Evolutionary conservation across 768 basidiomycete species (phyloP).

Genomic region (Chalciporus sphaerocephalus): DNA sequence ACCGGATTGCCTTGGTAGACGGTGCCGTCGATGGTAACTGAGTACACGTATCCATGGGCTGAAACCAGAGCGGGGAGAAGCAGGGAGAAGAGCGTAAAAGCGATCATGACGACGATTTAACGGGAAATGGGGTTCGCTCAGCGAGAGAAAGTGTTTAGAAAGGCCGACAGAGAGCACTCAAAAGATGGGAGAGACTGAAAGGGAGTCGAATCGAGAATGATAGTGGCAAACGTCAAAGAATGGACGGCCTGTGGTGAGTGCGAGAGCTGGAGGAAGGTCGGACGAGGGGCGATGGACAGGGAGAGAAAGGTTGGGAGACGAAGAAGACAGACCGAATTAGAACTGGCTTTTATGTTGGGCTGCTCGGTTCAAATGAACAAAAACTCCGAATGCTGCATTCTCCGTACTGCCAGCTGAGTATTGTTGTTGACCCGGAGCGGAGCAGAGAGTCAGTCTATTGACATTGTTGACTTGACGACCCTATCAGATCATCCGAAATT

Average conservation of each 20-base stretch:
- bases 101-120: constrained; percentile 12
- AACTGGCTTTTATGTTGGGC: background rate
- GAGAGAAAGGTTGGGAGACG: too few species aligned
- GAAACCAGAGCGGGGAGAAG: constrained; percentile 23
- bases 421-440: background rate
- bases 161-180: constrained; percentile 1
- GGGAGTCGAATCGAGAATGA: background rate
- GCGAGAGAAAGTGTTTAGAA: constrained; percentile 12
- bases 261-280: background rate
- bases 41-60: constrained; percentile 26
- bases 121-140: constrained; percentile 15
- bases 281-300: too few species aligned
- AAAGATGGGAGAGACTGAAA: constrained; percentile 1
- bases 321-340: background rate
- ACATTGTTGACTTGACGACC: background rate
- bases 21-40: constrained; percentile 27
- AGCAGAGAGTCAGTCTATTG: too few species aligned
- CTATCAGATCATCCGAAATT: too few species aligned
- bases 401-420: background rate
- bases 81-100: constrained; percentile 10
- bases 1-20: constrained; percentile 29
- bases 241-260: background rate
- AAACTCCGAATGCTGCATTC: background rate
- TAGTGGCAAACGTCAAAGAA: background rate
- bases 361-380: background rate